These are phyloP conservation scores for Kodamaea sp. DNA, from an alignment of 1,139 yeast species.

Conservation along the genomic window DNA sequence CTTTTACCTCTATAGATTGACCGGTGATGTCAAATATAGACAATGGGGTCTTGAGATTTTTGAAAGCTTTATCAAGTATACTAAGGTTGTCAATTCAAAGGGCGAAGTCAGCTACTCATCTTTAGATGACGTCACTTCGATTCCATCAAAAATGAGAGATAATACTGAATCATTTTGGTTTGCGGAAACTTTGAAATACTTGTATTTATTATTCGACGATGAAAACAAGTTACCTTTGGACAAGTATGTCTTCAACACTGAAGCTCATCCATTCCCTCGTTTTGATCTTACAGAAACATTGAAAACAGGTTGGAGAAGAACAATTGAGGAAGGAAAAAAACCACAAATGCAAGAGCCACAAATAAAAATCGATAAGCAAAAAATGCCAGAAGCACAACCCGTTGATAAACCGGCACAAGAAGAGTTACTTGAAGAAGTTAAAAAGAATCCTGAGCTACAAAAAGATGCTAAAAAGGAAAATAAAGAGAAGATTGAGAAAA, in stretches of 20 bases:
- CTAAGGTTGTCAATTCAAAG: conserved; percentile 47
- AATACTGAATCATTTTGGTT: conserved; percentile 93
- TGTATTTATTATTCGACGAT: conserved; percentile 76
- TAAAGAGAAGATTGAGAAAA: conserved; percentile 25
- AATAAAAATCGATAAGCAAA: conserved; percentile 26
- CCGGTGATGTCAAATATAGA: conserved; percentile 78
- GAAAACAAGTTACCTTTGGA: conserved; percentile 55
- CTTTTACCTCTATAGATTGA: conserved; percentile 74
- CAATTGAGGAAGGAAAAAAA: conserved; percentile 18
- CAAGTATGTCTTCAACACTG: conserved; percentile 80
- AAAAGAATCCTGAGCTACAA: conserved; percentile 30
- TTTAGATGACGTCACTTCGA: conserved; percentile 58
- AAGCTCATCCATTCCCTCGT: conserved; percentile 87
- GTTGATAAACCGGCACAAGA: conserved; percentile 39
- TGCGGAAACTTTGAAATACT: conserved; percentile 87
- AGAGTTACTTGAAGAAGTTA: conserved; percentile 34
- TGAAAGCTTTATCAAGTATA: conserved; percentile 59
- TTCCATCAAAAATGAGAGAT: conserved; percentile 55
- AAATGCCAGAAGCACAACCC: conserved; percentile 43
- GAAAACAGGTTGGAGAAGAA: conserved; percentile 62
- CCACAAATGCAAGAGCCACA: conserved; percentile 18
- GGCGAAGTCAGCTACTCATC: conserved; percentile 64
- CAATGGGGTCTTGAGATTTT: conserved; percentile 91
- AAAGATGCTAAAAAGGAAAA: conserved; percentile 24
- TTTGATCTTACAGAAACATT: conserved; percentile 54